phyloP scores from a whole-genome alignment of 768 basidiomycete species.

The Leccinum rimulosum region DNA sequence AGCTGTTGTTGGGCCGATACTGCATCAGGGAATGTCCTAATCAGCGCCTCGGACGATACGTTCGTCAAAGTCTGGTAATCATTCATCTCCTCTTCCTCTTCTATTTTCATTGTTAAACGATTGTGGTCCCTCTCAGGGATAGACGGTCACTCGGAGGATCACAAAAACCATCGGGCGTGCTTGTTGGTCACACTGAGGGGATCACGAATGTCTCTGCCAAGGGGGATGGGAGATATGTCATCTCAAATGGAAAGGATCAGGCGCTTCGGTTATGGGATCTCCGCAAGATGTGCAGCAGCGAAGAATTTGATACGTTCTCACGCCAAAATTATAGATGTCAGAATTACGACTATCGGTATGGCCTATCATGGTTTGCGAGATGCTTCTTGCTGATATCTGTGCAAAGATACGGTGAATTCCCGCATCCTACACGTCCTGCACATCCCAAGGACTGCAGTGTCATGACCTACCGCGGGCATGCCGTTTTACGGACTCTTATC shows the following conservation, averaged over 20 bases:
- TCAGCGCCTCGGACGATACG: slow-evolving; percentile 93
- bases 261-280: slow-evolving; percentile 90
- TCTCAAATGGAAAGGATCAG: slow-evolving; percentile 97
- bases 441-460: slow-evolving; percentile 92
- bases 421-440: slow-evolving; percentile 54
- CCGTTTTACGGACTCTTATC: slow-evolving; percentile 87
- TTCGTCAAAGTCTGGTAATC: slow-evolving; percentile 94
- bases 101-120: background rate
- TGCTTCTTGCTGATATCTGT: slow-evolving; percentile 9
- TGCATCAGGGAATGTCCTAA: slow-evolving; percentile 87
- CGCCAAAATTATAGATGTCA: slow-evolving; percentile 51
- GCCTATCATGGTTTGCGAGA: slow-evolving; percentile 1
- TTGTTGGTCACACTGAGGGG: slow-evolving; percentile 95
- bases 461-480: slow-evolving; percentile 93
- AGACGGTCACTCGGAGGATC: slow-evolving; percentile 46
- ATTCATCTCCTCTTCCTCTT: background rate
- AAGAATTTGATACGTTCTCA: slow-evolving; percentile 59
- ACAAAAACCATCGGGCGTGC: slow-evolving; percentile 83
- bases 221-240: slow-evolving; percentile 92
- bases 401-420: slow-evolving; percentile 61
- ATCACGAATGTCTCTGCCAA: slow-evolving; percentile 94
- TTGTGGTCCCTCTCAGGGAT: slow-evolving; percentile 38
- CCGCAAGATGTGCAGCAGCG: slow-evolving; percentile 81
- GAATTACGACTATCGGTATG: slow-evolving; percentile 83
- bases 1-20: slow-evolving; percentile 96